phyloP scores from a whole-genome alignment of 768 basidiomycete genomes.

The Kockovaella imperatae region DNA sequence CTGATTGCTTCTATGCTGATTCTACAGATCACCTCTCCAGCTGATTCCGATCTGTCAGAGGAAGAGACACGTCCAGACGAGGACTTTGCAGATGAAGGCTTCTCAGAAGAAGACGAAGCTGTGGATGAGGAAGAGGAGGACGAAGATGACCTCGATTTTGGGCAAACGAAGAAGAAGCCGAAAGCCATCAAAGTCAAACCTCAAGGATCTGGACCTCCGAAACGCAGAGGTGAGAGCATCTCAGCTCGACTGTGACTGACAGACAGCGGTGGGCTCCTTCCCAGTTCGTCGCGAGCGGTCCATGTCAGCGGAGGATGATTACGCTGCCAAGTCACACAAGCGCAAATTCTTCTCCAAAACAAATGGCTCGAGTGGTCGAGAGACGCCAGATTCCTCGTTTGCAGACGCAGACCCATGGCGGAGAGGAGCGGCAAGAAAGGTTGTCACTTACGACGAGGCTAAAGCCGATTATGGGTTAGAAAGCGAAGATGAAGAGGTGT shows the following conservation, averaged over 20 bases:
- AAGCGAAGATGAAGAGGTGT: conserved; percentile 23
- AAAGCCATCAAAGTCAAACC: conserved; percentile 1
- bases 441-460: conserved; percentile 38
- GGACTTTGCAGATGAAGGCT: conserved; percentile 3
- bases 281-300: conserved; percentile 20
- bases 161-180: conserved; percentile 16
- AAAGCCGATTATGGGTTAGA: conserved; percentile 39
- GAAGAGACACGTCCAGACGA: conserved; percentile 6
- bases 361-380: conserved; percentile 6
- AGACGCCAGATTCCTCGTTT: conserved; percentile 20
- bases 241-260: neutral
- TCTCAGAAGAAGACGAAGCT: conserved; percentile 14
- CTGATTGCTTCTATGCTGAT: neutral
- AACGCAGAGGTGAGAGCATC: neutral
- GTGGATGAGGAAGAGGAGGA: conserved; percentile 26
- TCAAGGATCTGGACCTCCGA: neutral
- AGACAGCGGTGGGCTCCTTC: conserved; percentile 22
- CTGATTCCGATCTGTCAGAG: conserved; percentile 7
- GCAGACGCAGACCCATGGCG: conserved; percentile 27
- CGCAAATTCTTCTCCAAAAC: conserved; percentile 21
- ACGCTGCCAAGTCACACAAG: conserved; percentile 38
- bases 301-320: conserved; percentile 32
- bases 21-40: neutral
- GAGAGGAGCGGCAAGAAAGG: conserved; percentile 32
- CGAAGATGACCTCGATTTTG: conserved; percentile 24